Evolutionary conservation across 495 filamentous ascomycete species (phyloP), one percentile per base, ranked within the genome.

Genomic region (Xylaria flabelliformis): DNA sequence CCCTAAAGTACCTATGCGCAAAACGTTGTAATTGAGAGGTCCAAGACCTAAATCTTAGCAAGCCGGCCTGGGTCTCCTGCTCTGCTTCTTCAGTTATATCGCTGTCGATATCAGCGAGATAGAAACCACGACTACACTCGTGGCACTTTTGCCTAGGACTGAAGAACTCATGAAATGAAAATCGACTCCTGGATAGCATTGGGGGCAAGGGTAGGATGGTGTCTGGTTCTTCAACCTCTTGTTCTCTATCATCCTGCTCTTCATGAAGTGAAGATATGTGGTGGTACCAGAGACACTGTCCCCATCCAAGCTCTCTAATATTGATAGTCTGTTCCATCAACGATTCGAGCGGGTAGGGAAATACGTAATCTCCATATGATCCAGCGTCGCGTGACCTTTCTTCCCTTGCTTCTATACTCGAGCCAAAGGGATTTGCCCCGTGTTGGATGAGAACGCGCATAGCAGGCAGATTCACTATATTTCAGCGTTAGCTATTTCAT

Each of bases 391-490:
- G 51, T 21, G 4, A 2, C 34, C 56, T 36, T n/a, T 61, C 15
- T 32, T 17, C 32, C 32, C 3, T 12, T 61, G 19, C 5, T 19
- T 26, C 32, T 0, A 0, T 4, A 19, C 32, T 61, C 29, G 56
- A 17, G 15, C 56, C 56, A 8, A n/a, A 21, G 32, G 56, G 32
- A 21, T 61, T n/a, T 7, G 56, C 56, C 29, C 56, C 56, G 32
- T 61, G 29, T 61, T 8, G 56, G 3, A 61, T 7, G 3, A 61
- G 56, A 61, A 32, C 39, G 4, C 56, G 56, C 1, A 61, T 61
- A 39, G 56, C 56, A 1, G 56, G 56, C 19, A 61, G 56, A 19
- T 61, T 61, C 19, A 61, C 56, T 61, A 21, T 21, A n/a, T 29
- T 59, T n/a, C 32, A 17, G 32, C 2, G 56, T 61, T 8, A 55